Conservation (phyloP, 2,329 filamentous ascomycete species). For the Penicillium sp. region DNA sequence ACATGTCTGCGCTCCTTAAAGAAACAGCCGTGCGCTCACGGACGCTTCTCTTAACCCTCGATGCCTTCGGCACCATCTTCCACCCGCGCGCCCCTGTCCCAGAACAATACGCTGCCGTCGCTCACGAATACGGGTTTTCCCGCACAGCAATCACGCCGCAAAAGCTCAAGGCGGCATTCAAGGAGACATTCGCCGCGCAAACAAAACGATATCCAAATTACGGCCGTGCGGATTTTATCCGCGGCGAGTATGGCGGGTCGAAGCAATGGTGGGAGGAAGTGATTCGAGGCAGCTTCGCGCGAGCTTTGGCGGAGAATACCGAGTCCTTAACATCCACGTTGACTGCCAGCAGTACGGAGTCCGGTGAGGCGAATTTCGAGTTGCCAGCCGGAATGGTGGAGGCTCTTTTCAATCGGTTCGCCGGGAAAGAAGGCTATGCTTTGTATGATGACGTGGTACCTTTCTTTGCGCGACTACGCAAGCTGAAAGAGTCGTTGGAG, state of each 20-base stretch:
- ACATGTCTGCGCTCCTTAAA: too few relatives aligned
- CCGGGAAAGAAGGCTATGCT: slow-evolving; percentile 44
- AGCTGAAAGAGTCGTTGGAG: too few relatives aligned
- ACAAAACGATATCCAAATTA: slow-evolving; percentile 46
- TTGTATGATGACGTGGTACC: slow-evolving; percentile 45
- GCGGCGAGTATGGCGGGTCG: slow-evolving; percentile 42
- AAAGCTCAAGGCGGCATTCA: slow-evolving; percentile 41
- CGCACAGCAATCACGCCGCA: slow-evolving; percentile 30
- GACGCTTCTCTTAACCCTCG: slow-evolving; percentile 48
- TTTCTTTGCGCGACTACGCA: slow-evolving; percentile 40
- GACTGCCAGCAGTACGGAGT: neutral
- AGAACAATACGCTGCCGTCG: slow-evolving; percentile 45
- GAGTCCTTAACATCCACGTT: too few relatives aligned
- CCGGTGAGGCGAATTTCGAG: neutral
- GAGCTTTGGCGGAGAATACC: slow-evolving; percentile 18
- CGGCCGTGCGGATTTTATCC: slow-evolving; percentile 43
- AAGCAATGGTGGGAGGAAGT: slow-evolving; percentile 51
- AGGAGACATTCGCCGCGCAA: slow-evolving; percentile 39
- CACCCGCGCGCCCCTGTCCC: slow-evolving; percentile 44
- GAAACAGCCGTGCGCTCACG: slow-evolving; percentile 12
- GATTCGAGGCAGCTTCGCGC: slow-evolving; percentile 43
- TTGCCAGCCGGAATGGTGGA: slow-evolving; percentile 41
- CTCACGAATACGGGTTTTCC: slow-evolving; percentile 41
- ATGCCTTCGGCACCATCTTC: slow-evolving; percentile 52
- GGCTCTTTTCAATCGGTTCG: slow-evolving; percentile 44